Evolutionary conservation across 768 basidiomycete species (phyloP).

Genomic region (Collybia mongolica): DNA sequence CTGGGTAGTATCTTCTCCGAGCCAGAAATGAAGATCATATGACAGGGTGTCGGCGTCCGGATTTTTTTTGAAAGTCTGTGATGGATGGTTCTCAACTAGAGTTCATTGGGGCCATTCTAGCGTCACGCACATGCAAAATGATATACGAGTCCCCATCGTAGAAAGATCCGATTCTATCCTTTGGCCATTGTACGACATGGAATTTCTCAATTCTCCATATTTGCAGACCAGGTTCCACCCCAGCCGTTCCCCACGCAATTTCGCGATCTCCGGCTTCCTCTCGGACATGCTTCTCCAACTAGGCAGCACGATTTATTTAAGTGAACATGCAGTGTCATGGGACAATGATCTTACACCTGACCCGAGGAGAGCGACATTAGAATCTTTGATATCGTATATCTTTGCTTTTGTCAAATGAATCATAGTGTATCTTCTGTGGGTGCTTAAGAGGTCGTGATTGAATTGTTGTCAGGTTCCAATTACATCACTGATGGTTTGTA

Average conservation of each 20-base stretch:
- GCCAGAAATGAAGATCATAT: slow-evolving; percentile 67
- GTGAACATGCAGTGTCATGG: no score
- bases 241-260: slow-evolving; percentile 49
- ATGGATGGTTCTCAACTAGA: no score
- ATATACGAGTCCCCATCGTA: slow-evolving; percentile 43
- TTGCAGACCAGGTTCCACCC: slow-evolving; percentile 40
- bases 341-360: slow-evolving; percentile 54
- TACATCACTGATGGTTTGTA: no score
- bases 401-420: slow-evolving; percentile 40
- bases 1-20: slow-evolving; percentile 56
- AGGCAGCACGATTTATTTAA: no score
- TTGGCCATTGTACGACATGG: slow-evolving; percentile 51
- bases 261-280: slow-evolving; percentile 12
- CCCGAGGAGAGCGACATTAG: slow-evolving; percentile 61
- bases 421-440: no score
- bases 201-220: slow-evolving; percentile 65
- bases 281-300: no score
- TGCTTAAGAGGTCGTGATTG: no score
- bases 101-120: no score
- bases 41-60: slow-evolving; percentile 45
- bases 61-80: slow-evolving; percentile 53
- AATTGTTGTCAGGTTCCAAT: no score
- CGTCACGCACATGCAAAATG: slow-evolving; percentile 49
- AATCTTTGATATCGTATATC: slow-evolving; percentile 58
- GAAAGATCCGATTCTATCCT: slow-evolving; percentile 37